Percentiles rank a stretch among this genome's conserved stretches.
phyloP scores from a whole-genome alignment of 179 eudicot genomes.

The Beta corolliflora region DNA sequence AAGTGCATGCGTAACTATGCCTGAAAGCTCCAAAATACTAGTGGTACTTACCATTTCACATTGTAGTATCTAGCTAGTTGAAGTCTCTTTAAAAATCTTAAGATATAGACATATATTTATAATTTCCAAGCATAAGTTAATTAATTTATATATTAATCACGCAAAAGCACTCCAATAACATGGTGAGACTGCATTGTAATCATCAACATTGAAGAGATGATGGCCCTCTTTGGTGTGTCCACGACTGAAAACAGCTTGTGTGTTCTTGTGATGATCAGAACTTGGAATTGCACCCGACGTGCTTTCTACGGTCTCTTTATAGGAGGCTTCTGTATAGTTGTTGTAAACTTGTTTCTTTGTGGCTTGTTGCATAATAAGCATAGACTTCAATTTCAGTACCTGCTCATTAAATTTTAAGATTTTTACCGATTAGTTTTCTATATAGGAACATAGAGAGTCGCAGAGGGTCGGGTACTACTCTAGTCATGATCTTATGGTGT shows the following conservation, averaged over 20 bases:
- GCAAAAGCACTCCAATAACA: conserved; percentile 44
- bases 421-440: too few relatives aligned
- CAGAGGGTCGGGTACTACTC: too few relatives aligned
- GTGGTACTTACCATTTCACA: neutral
- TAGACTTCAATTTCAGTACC: conserved; percentile 55
- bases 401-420: conserved; percentile 21
- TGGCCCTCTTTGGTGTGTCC: conserved; percentile 18
- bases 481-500: too few relatives aligned
- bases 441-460: too few relatives aligned
- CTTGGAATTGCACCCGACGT: conserved; percentile 29
- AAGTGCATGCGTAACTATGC: neutral
- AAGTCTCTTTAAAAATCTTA: neutral
- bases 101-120: neutral
- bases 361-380: conserved; percentile 45
- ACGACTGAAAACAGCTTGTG: neutral
- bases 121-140: neutral
- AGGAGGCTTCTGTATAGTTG: conserved; percentile 46
- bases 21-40: neutral
- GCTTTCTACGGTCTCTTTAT: conserved; percentile 61
- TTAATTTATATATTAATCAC: neutral
- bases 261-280: conserved; percentile 8
- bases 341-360: conserved; percentile 40
- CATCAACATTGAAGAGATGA: conserved; percentile 36
- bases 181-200: conserved; percentile 32
- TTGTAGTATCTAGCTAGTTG: neutral